These are phyloP conservation scores for Aspergillus affinis DNA, from an alignment of 495 filamentous ascomycete species.

Conservation along the genomic window DNA sequence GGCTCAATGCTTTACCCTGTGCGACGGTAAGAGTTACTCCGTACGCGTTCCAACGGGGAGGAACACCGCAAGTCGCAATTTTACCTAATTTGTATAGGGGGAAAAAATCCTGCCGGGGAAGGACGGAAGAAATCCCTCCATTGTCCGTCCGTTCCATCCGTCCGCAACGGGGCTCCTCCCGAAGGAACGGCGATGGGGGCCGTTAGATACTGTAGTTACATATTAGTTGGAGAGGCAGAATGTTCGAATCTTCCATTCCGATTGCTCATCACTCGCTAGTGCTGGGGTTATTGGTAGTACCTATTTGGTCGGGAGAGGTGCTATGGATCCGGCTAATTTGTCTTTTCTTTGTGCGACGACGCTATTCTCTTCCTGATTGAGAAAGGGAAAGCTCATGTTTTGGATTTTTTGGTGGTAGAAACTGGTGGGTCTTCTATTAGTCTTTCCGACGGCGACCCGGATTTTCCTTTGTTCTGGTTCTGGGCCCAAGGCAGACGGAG, in stretches of 20 bases:
- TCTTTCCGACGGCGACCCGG: slow-evolving; percentile 9
- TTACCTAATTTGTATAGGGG: not conserved
- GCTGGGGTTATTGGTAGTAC: not conserved
- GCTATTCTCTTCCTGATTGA: not conserved
- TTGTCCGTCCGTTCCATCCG: not conserved
- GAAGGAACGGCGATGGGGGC: slow-evolving; percentile 2
- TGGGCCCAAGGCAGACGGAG: not conserved
- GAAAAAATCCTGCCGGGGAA: slow-evolving; percentile 3
- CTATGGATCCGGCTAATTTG: not conserved
- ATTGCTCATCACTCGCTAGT: not conserved
- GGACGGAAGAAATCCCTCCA: slow-evolving; percentile 7
- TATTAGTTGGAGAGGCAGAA: not conserved
- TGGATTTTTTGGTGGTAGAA: not conserved
- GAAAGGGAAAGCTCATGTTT: not conserved
- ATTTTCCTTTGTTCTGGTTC: slow-evolving; percentile 13
- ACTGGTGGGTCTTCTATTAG: slow-evolving; percentile 10
- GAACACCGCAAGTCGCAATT: not conserved
- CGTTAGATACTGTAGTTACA: not conserved
- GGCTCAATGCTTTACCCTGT: not conserved
- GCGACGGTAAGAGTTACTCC: not conserved
- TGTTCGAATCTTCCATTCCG: not conserved
- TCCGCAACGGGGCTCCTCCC: slow-evolving; percentile 1
- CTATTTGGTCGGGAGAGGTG: not conserved
- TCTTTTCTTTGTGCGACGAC: not conserved
- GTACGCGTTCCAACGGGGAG: not conserved